phyloP scores from a whole-genome alignment of 441 rosid species.

The Isatis lusitanica region DNA sequence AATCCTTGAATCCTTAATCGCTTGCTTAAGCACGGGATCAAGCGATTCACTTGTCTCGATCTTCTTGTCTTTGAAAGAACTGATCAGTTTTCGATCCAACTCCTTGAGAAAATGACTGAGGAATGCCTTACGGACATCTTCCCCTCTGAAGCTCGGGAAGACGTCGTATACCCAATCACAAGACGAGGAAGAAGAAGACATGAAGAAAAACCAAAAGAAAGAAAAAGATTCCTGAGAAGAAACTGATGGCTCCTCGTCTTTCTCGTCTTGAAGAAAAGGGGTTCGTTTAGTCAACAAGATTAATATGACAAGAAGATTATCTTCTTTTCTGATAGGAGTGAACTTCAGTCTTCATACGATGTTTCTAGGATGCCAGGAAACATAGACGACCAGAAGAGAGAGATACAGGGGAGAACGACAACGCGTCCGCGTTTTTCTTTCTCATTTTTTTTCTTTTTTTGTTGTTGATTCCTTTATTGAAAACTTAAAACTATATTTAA shows the following conservation, averaged over 20 bases:
- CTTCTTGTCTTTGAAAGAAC: conserved; percentile 1
- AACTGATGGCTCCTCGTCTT: not conserved
- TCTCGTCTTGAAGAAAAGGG: not conserved
- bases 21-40: not conserved
- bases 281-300: not conserved
- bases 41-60: conserved; percentile 4
- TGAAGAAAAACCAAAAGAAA: not conserved
- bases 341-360: not conserved
- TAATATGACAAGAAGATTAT: not conserved
- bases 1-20: not conserved
- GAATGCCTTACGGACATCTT: conserved; percentile 13
- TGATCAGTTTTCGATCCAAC: conserved; percentile 1
- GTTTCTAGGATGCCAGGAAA: not conserved
- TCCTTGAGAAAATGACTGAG: conserved; percentile 16
- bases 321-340: not conserved
- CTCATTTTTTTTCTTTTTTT: not conserved
- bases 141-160: conserved; percentile 6
- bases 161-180: not conserved
- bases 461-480: not conserved
- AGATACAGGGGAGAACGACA: not conserved
- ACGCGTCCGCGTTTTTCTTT: not conserved
- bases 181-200: conserved; percentile 3
- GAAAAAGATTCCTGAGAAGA: not conserved
- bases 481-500: not conserved
- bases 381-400: not conserved